Evolutionary conservation across 2,329 filamentous ascomycete genomes (phyloP), one percentile per base, ranked within the genome.

Genomic region (Sporothrix inflata): DNA sequence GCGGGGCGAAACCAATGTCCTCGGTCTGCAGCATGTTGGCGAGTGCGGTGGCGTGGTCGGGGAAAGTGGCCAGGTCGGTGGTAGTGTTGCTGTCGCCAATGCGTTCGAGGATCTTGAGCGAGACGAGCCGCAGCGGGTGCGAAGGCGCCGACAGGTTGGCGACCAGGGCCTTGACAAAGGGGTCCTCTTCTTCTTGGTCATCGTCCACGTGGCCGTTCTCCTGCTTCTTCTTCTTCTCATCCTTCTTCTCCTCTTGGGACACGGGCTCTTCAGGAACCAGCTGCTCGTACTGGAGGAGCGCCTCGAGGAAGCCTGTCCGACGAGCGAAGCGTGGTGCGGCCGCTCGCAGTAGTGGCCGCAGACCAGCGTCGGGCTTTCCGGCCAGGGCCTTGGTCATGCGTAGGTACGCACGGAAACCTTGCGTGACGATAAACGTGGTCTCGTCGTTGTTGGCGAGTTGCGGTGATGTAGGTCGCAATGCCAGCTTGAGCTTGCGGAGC

Each of bases 21-120:
- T 98, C 94, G 19, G 94, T 89, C 74, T 93, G 87, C 19, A 94
- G 85, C 82, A 97, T 95, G 7, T 89, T 85, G 7, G 84, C 82
- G 30, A 92, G 81, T 7, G 85, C 82, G 40, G 88, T 79, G 61
- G 85, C 81, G 73, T 86, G 84, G 70, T 86, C 85, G 49, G 79
- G 82, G 71, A 82, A 84, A 75, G 69, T 81, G 66, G 89, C 84
- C 19, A 96, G 81, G 47, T 88, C 84, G 55, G 88, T 57, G 8
- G 30, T 16, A 11, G 30, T 49, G 45, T 45, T 63, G 49, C 40
- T 49, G 38, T 27, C 55, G 40, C 73, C 61, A 16, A 74, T 45
- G 30, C 66, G 69, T 63, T 73, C 86, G 14, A 98, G 82, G 34
- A 98, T 84, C 73, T 90, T 88, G 53, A 99, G 82, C 24, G 92